phyloP scores from a whole-genome alignment of 306 rosid species.

The Herpetospermum pedunculosum region DNA sequence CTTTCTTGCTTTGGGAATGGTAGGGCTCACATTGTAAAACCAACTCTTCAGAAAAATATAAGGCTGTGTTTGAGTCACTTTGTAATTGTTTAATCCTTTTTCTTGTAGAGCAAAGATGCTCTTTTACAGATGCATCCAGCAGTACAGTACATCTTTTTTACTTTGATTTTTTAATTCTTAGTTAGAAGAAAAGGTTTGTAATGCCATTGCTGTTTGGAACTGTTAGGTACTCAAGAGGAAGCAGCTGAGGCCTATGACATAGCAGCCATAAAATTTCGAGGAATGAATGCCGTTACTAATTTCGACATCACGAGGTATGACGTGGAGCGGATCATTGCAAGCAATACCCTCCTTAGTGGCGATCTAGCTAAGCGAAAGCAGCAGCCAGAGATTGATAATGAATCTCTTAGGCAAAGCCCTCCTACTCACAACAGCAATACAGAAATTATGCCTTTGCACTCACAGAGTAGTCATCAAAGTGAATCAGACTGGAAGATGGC shows the following conservation, averaged over 20 bases:
- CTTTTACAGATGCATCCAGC: not conserved
- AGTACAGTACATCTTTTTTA: not conserved
- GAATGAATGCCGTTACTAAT: conserved; percentile 76
- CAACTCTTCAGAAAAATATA: not conserved
- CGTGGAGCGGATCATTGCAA: conserved; percentile 69
- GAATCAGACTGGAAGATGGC: conserved; percentile 52
- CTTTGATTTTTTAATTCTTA: not conserved
- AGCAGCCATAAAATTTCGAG: conserved; percentile 84
- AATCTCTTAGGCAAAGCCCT: conserved; percentile 22
- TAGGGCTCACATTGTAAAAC: conserved; percentile 1
- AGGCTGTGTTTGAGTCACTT: not conserved
- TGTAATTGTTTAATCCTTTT: not conserved
- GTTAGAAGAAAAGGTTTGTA: conserved; percentile 5
- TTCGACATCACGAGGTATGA: conserved; percentile 76
- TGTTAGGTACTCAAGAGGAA: conserved; percentile 85
- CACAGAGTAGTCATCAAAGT: conserved; percentile 22
- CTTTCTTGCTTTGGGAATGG: conserved; percentile 4
- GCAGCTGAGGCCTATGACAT: conserved; percentile 93
- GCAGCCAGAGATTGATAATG: conserved; percentile 19
- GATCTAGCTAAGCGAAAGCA: conserved; percentile 42
- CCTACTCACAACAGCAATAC: not conserved
- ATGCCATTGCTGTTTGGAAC: conserved; percentile 1
- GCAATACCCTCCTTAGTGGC: conserved; percentile 60
- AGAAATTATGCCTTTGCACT: conserved; percentile 11
- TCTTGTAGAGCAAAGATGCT: not conserved